These are phyloP conservation scores for Pestalotiopsis sp. DNA, from an alignment of 2,329 filamentous ascomycete genomes.

Conservation along the genomic window DNA sequence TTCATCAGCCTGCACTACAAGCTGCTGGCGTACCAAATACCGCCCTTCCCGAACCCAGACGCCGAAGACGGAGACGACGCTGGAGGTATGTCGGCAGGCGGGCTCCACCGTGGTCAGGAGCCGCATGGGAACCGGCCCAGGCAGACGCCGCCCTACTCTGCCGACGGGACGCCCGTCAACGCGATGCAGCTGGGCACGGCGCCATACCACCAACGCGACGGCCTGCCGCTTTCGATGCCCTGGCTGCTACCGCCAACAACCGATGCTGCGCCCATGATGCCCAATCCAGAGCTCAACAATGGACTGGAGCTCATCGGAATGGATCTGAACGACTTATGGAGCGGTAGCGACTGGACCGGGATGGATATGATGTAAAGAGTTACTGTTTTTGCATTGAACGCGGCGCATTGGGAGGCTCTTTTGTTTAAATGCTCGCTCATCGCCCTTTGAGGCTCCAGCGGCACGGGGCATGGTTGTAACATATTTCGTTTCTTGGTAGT, in stretches of 20 bases:
- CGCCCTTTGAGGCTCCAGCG: not conserved
- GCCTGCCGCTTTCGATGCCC: constrained; percentile 30
- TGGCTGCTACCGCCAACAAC: constrained; percentile 31
- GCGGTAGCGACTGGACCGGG: constrained; percentile 38
- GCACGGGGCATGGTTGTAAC: not conserved
- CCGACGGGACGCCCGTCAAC: constrained; percentile 21
- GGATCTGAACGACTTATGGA: constrained; percentile 57
- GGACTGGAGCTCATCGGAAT: constrained; percentile 52
- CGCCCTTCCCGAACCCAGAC: constrained; percentile 35
- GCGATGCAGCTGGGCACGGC: constrained; percentile 23
- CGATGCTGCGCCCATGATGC: constrained; percentile 32
- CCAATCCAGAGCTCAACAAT: constrained; percentile 52
- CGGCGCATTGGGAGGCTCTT: not conserved
- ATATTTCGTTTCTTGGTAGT: not conserved
- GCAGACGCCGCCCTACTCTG: constrained; percentile 44
- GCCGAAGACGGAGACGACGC: constrained; percentile 15
- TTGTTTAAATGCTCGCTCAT: not conserved
- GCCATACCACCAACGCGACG: constrained; percentile 23
- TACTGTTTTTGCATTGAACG: not conserved
- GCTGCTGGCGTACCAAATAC: constrained; percentile 56
- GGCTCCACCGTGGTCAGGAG: not conserved
- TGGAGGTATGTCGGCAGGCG: constrained; percentile 19
- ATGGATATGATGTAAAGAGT: constrained; percentile 18
- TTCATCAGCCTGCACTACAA: constrained; percentile 62
- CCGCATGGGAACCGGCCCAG: constrained; percentile 18